Evolutionary conservation across 352 stramenopile genomes (phyloP).

Genomic region (Phytophthora uliginosa): DNA sequence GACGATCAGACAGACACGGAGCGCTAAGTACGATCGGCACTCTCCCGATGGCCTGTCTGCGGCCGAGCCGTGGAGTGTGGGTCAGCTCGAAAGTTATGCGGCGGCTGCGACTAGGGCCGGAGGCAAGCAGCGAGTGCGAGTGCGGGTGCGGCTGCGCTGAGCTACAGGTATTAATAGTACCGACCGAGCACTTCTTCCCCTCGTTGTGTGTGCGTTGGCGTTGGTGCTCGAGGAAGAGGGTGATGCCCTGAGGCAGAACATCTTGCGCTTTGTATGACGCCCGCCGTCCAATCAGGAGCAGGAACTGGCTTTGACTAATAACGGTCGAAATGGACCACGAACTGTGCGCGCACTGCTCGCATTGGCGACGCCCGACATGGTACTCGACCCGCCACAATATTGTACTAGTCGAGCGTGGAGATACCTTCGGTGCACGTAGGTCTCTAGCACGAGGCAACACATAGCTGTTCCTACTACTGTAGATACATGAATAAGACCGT

Average conservation of each 20-base stretch:
- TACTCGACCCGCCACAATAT: neutral
- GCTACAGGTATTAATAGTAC: neutral
- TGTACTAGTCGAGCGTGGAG: neutral
- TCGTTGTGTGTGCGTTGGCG: neutral
- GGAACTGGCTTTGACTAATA: neutral
- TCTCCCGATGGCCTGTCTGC: slow-evolving; percentile 20
- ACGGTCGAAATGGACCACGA: too few relatives aligned
- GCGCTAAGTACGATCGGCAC: slow-evolving; percentile 22
- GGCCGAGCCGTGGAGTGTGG: neutral
- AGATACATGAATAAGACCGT: neutral
- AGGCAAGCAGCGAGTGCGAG: neutral
- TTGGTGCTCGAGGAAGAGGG: neutral
- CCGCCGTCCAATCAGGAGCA: neutral
- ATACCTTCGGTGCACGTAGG: neutral
- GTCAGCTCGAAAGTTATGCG: slow-evolving; percentile 16
- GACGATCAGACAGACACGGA: neutral
- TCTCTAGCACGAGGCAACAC: neutral
- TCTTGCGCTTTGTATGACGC: neutral
- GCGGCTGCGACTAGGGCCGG: neutral
- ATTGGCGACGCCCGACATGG: neutral
- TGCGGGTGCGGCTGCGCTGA: neutral
- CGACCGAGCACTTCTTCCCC: neutral
- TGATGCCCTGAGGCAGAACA: neutral
- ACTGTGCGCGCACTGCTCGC: too few relatives aligned
- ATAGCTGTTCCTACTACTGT: neutral